phyloP scores from a whole-genome alignment of 371 early-diverging fungal genomes.

The Cokeromyces recurvatus region DNA sequence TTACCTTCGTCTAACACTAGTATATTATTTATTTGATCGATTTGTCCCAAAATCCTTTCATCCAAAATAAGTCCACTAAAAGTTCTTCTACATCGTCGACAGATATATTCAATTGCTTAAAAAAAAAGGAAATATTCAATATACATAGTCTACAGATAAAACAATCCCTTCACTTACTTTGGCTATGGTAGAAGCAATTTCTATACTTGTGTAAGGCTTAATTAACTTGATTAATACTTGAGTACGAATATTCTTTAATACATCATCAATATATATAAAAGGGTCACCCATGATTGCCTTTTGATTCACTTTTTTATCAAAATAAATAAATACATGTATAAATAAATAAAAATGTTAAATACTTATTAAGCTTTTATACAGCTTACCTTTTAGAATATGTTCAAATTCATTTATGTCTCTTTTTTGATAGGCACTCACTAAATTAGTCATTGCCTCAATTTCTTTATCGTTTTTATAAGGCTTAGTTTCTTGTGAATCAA shows the following conservation, averaged over 20 bases:
- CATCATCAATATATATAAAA: constrained; percentile 92
- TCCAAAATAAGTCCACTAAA: constrained; percentile 83
- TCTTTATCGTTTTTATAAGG: constrained; percentile 90
- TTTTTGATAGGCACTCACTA: constrained; percentile 87
- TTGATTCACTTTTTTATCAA: constrained; percentile 63
- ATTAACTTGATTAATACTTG: constrained; percentile 82
- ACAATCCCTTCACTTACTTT: constrained; percentile 53
- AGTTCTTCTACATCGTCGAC: constrained; percentile 79
- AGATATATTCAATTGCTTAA: constrained; percentile 72
- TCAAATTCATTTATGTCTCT: constrained; percentile 87
- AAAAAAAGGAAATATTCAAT: background rate
- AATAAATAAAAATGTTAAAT: background rate
- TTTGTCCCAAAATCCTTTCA: constrained; percentile 73
- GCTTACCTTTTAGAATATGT: constrained; percentile 60
- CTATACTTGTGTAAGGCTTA: constrained; percentile 89
- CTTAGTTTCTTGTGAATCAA: constrained; percentile 95
- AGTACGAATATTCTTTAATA: constrained; percentile 83
- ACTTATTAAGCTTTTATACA: background rate
- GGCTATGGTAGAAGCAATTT: constrained; percentile 55
- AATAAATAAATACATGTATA: too few species aligned
- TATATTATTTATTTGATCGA: constrained; percentile 80
- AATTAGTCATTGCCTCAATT: constrained; percentile 87
- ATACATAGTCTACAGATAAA: too few species aligned
- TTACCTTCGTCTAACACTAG: constrained; percentile 67
- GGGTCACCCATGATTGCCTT: constrained; percentile 81